phyloP scores from a whole-genome alignment of 2,329 filamentous ascomycete genomes.

The Aspergillaceae sp. region DNA sequence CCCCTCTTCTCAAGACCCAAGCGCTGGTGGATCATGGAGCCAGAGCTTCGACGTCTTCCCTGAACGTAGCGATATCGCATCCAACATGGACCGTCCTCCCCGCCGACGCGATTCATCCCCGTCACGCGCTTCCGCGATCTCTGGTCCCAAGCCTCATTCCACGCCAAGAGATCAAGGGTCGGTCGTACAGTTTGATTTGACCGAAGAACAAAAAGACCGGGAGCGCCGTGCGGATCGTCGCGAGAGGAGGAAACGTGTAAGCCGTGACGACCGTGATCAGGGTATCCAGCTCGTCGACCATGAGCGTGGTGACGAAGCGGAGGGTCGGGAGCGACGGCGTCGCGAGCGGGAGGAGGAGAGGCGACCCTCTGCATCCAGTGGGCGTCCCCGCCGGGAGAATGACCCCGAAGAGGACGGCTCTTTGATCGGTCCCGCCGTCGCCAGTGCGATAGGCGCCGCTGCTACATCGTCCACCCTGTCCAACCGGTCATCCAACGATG shows the following conservation, averaged over 20 bases:
- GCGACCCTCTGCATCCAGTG: not conserved
- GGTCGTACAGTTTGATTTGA: constrained; percentile 49
- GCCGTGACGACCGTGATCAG: constrained; percentile 9
- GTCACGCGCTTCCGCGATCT: constrained; percentile 5
- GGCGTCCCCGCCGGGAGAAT: not conserved
- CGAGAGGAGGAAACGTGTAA: constrained; percentile 15
- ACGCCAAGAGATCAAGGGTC: constrained; percentile 34
- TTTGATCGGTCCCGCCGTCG: constrained; percentile 35
- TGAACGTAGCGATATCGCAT: constrained; percentile 5
- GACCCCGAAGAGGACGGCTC: constrained; percentile 22
- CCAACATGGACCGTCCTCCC: constrained; percentile 7
- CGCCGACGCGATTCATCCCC: constrained; percentile 43
- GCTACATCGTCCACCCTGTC: constrained; percentile 37
- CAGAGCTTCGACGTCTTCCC: not conserved
- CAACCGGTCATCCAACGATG: constrained; percentile 20
- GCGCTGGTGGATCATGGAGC: not conserved
- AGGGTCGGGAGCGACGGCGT: constrained; percentile 10
- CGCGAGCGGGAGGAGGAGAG: constrained; percentile 13
- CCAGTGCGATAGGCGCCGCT: constrained; percentile 43
- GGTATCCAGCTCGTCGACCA: constrained; percentile 20
- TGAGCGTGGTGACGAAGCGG: constrained; percentile 12
- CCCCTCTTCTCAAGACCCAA: not conserved
- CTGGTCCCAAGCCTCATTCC: constrained; percentile 24
- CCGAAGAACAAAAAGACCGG: constrained; percentile 47
- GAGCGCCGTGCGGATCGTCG: constrained; percentile 31